phyloP scores from a whole-genome alignment of 169 alveolate species.

The Besnoitia besnoiti region DNA sequence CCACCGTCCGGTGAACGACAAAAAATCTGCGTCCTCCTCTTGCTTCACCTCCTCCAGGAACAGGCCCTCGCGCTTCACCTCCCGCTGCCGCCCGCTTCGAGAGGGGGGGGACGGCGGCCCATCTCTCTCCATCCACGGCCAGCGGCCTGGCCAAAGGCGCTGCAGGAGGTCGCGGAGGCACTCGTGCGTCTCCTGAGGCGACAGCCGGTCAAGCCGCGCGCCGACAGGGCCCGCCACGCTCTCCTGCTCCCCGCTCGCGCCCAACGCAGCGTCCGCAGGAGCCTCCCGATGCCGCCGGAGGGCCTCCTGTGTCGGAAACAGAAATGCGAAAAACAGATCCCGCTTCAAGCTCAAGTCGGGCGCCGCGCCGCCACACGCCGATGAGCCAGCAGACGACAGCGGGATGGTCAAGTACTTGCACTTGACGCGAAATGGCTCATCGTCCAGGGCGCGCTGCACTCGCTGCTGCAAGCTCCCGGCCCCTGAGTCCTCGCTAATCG shows the following conservation, averaged over 20 bases:
- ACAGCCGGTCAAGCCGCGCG: background rate
- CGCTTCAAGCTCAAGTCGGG: background rate
- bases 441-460: background rate
- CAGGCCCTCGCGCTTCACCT: background rate
- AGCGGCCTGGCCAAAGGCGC: background rate
- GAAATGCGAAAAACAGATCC: background rate
- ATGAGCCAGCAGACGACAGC: too few relatives aligned
- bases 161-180: background rate
- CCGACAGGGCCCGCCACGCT: background rate
- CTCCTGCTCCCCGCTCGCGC: background rate
- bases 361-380: too few relatives aligned
- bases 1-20: background rate
- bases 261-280: background rate
- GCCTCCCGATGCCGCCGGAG: background rate
- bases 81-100: background rate
- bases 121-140: background rate
- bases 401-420: background rate
- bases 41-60: background rate
- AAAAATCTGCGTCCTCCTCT: too few relatives aligned
- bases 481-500: background rate
- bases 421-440: background rate
- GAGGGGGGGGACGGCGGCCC: background rate
- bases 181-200: background rate
- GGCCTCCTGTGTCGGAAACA: slow-evolving; percentile 15
- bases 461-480: background rate